Base-by-base conservation (phyloP, 352 stramenopile genomes). In the Phytophthora chlamydospora region DNA sequence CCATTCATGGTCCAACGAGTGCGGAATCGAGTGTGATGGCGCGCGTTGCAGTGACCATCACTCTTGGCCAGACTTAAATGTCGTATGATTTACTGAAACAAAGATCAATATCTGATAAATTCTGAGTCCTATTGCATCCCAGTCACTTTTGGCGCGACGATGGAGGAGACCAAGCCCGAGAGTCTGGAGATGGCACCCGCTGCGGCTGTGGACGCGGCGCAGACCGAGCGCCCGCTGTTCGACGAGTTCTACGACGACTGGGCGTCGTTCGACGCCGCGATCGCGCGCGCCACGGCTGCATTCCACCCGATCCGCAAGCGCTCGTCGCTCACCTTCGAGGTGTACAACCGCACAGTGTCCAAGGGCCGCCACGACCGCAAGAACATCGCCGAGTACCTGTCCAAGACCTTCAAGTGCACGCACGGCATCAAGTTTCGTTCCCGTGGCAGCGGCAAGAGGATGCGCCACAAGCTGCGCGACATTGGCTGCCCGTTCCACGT, bases 261-360 rank as follows among this genome's bases (percentile, higher is more conserved):
- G 84, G 63, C 59, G 42, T 47, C 76, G 0, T 93, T 93, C 42
- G 84, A 93, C 67, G 49, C 70, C 4, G 84, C 84, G 0, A 76
- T 93, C 40, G 78, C 71, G 29, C 66, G 50, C 33, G 84, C 84
- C 4, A 89, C 85, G 40, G 80, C 78, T 12, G 68, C 73, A 36
- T 76, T 88, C 66, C 84, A 93, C 59, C 84, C 84, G 53, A 89
- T 93, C 55, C 84, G 84, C 60, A 93, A 93, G 67, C 81, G 84
- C 60, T 93, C 84, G 60, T 90, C 80, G 44, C 66, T 93, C 21
- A 93, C 84, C 27, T 93, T 93, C 57, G 84, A 93, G 51, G 84
- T 93, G 27, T 93, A 93, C 76, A 93, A 93, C 58, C 84, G 84
- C 65, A 93, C 84, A 1, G 84, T 93, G n/a, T 93, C 84, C 6